Evolutionary conservation across 257 asterid species (phyloP).

Genomic region (Handroanthus guayacan): DNA sequence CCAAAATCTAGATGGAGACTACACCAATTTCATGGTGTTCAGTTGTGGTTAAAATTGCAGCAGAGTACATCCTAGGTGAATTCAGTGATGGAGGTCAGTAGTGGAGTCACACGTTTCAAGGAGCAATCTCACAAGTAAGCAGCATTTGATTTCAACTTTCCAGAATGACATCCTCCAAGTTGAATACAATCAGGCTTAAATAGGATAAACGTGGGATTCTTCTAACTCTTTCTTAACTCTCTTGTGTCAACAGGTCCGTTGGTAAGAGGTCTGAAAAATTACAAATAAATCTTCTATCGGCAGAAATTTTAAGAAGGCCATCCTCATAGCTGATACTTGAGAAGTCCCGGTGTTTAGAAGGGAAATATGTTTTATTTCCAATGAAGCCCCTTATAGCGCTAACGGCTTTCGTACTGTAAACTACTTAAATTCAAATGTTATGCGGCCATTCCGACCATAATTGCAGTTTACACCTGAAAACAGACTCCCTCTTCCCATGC

Average conservation of each 20-base stretch:
- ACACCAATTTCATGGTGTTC: not conserved
- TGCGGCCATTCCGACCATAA: not conserved
- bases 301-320: not conserved
- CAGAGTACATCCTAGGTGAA: not conserved
- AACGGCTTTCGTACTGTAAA: not conserved
- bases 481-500: not conserved
- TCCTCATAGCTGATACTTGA: conserved; percentile 7
- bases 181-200: not conserved
- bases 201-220: not conserved
- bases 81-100: not conserved
- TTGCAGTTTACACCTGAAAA: conserved; percentile 10
- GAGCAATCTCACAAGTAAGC: not conserved
- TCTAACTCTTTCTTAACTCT: not conserved
- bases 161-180: not conserved
- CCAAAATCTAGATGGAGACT: not conserved
- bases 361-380: not conserved
- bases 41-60: not conserved
- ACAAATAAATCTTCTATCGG: too few species aligned
- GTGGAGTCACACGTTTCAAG: not conserved
- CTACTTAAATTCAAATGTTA: not conserved
- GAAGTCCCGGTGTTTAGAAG: not conserved
- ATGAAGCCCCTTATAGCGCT: not conserved
- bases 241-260: too few species aligned
- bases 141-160: not conserved
- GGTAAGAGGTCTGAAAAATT: too few species aligned